Evolutionary conservation across 805 yeast species (phyloP).

Genomic region (Peterozyma xylosa): DNA sequence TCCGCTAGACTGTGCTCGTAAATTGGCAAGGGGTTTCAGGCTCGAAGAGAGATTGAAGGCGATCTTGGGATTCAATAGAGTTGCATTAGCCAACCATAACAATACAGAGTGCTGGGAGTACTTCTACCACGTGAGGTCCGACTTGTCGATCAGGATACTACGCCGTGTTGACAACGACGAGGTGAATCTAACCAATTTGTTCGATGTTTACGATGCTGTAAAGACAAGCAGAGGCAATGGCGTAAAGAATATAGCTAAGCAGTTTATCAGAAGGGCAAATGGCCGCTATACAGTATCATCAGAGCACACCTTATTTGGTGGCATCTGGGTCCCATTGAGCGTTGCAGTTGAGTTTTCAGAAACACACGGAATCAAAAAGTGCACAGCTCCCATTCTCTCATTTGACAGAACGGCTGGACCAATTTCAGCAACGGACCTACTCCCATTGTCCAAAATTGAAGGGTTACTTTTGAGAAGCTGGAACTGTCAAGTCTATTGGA

Average conservation of each 20-base stretch:
- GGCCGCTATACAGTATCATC: background rate
- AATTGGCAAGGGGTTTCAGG: background rate
- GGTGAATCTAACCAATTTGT: conserved; percentile 1
- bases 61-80: conserved; percentile 1
- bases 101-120: conserved; percentile 2
- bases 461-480: background rate
- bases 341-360: conserved; percentile 1
- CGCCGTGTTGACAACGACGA: background rate
- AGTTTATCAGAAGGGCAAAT: background rate
- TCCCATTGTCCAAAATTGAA: conserved; percentile 1
- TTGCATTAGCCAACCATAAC: background rate
- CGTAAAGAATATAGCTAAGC: background rate
- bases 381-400: background rate
- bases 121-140: background rate
- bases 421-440: background rate
- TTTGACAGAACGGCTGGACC: background rate
- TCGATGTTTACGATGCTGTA: background rate
- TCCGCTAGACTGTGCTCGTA: conserved; percentile 1
- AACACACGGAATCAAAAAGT: background rate
- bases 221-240: background rate
- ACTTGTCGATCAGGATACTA: background rate
- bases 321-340: conserved; percentile 1
- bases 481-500: background rate
- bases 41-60: background rate
- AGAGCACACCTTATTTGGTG: conserved; percentile 3